A percentile compares a stretch with the other conserved stretches of the same genome.
phyloP scores from a whole-genome alignment of 495 filamentous ascomycete species.

The Neurospora cerealis region DNA sequence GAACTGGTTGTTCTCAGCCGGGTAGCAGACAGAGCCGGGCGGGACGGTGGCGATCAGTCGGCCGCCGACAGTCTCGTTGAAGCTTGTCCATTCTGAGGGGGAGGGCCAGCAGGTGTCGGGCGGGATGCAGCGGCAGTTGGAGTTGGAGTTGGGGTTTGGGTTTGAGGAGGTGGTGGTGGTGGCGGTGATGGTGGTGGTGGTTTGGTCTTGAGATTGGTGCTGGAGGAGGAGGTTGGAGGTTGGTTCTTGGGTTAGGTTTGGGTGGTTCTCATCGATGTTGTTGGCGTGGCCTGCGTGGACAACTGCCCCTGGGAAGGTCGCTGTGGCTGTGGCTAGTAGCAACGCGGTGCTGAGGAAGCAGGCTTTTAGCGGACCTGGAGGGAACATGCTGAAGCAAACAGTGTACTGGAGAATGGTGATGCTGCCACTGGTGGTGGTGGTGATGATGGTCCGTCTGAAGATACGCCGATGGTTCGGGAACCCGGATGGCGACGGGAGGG shows the following conservation, averaged over 20 bases:
- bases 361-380: neutral
- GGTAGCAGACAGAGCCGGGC: constrained; percentile 35
- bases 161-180: neutral
- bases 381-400: neutral
- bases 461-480: too few relatives aligned
- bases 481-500: too few relatives aligned
- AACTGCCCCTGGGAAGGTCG: too few relatives aligned
- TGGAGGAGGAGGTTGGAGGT: neutral
- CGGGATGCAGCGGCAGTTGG: constrained; percentile 41
- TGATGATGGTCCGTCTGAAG: neutral
- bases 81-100: constrained; percentile 20
- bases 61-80: constrained; percentile 32
- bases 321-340: neutral
- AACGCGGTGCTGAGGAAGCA: neutral
- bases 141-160: too few relatives aligned
- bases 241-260: neutral
- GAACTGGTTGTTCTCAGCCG: too few relatives aligned
- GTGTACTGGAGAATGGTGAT: neutral
- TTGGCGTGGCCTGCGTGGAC: too few relatives aligned
- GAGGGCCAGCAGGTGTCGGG: constrained; percentile 41
- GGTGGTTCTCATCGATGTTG: too few relatives aligned
- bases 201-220: neutral
- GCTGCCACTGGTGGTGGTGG: neutral
- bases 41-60: constrained; percentile 37
- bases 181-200: neutral